Conservation (phyloP, 2,329 filamentous ascomycete species). For the Scedosporium aurantiacum region DNA sequence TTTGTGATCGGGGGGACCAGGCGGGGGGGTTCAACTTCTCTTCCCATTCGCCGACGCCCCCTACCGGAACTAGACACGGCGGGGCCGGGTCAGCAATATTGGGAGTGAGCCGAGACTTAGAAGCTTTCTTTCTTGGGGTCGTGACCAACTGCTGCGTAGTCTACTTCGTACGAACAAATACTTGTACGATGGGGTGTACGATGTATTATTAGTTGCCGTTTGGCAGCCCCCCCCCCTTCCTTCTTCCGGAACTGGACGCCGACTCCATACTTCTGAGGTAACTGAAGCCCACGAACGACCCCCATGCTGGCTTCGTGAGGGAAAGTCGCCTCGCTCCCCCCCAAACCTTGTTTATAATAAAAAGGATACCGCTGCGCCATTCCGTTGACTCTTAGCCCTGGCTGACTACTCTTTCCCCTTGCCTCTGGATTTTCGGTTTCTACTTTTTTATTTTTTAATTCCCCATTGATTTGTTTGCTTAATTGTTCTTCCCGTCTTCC, state of each 20-base stretch:
- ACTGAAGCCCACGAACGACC: neutral
- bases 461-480: neutral
- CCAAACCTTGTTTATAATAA: conserved; percentile 1
- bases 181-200: no score
- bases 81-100: neutral
- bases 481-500: neutral
- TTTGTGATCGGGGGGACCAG: neutral
- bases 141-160: neutral
- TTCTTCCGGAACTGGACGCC: neutral
- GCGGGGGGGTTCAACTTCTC: neutral
- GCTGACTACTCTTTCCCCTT: neutral
- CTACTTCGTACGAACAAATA: no score
- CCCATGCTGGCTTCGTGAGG: neutral
- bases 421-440: neutral
- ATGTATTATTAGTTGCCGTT: neutral
- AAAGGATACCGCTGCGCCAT: neutral
- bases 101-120: neutral
- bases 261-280: neutral
- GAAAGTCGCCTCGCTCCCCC: neutral
- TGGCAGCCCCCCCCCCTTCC: neutral
- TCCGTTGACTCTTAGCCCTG: neutral
- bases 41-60: neutral
- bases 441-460: neutral
- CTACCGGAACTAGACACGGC: neutral
- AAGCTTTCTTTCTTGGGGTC: neutral